Evolutionary conservation across 2,329 filamentous ascomycete genomes (phyloP).

Genomic region (Alternaria solani): DNA sequence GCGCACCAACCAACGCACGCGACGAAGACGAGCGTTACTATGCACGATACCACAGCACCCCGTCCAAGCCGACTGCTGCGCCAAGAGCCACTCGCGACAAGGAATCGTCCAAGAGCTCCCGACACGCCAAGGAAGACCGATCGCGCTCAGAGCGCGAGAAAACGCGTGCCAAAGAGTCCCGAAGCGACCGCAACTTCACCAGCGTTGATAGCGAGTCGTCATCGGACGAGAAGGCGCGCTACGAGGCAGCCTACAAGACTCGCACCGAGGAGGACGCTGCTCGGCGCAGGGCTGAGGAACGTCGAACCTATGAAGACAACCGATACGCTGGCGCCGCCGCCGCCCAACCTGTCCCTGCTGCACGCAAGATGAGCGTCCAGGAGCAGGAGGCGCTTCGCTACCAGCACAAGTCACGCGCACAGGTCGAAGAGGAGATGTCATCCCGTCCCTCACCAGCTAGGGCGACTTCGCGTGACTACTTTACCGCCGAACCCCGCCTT

Average conservation of each 20-base stretch:
- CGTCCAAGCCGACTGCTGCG: slow-evolving; percentile 38
- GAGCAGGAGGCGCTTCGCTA: slow-evolving; percentile 41
- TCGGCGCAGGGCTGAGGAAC: slow-evolving; percentile 40
- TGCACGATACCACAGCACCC: slow-evolving; percentile 48
- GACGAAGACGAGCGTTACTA: slow-evolving; percentile 50
- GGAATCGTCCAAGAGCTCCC: slow-evolving; percentile 33
- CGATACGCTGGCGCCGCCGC: slow-evolving; percentile 18
- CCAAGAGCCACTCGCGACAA: slow-evolving; percentile 42
- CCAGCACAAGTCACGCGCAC: slow-evolving; percentile 35
- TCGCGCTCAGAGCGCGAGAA: slow-evolving; percentile 51
- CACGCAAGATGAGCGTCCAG: slow-evolving; percentile 39
- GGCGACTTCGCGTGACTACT: slow-evolving; percentile 45
- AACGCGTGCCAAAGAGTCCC: slow-evolving; percentile 51
- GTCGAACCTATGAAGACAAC: slow-evolving; percentile 39
- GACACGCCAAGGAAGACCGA: slow-evolving; percentile 47
- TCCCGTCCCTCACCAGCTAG: slow-evolving; percentile 38
- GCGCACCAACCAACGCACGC: slow-evolving; percentile 31
- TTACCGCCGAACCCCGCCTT: slow-evolving; percentile 33
- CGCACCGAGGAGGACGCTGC: slow-evolving; percentile 38
- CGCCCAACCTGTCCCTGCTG: slow-evolving; percentile 13
- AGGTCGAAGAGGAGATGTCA: slow-evolving; percentile 31
- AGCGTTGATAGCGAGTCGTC: slow-evolving; percentile 45
- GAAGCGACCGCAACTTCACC: slow-evolving; percentile 50
- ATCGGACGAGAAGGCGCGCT: slow-evolving; percentile 44
- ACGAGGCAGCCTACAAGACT: slow-evolving; percentile 41